Evolutionary conservation across 2,329 filamentous ascomycete species (phyloP), one percentile per base, ranked within the genome.

Genomic region (Fusarium sp.): DNA sequence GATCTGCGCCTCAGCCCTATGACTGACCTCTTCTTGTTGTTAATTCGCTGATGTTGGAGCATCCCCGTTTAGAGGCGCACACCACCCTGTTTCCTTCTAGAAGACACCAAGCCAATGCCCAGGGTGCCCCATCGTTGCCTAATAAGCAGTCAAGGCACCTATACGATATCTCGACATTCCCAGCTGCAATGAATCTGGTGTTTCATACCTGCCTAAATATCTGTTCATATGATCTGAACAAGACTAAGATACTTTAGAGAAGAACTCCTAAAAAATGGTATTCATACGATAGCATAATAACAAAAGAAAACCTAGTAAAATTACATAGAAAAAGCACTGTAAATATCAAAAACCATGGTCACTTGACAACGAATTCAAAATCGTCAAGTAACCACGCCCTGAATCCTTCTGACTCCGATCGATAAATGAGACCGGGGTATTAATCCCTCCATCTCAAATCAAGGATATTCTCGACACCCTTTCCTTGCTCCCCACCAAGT

Each of bases 1-100:
- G 25, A 66, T 62, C 61, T 67, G 52, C 50, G 62, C 68, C 66
- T 70, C 68, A 70, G 68, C 68, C 68, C 68, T 70, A 70, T 33
- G 60, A 46, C 33, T 39, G 39, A 27, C 33, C 49, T 39, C 46
- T 22, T 29, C 46, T 46, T 47, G 12, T 45, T 50, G 31, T 50
- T 38, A 46, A 69, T 59, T 57, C 47, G 59, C 46, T 39, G 38
- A 27, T 35, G 8, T 11, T 45, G 20, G 5, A 18, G 29, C 44
- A 53, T 50, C 49, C 55, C 64, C 50, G 45, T 68, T 52, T 41
- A 27, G 22, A 60, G 27, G 36, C 46, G 52, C 46, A 69, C 58
- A 47, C 66, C 65, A 68, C 27, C 35, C 33, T 55, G 52, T 38
- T 55, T 61, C 54, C 53, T 72, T 71, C 70, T 64, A 57, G 69